Conservation (phyloP, 148 eudicot species). For the Agrostemma githago region DNA sequence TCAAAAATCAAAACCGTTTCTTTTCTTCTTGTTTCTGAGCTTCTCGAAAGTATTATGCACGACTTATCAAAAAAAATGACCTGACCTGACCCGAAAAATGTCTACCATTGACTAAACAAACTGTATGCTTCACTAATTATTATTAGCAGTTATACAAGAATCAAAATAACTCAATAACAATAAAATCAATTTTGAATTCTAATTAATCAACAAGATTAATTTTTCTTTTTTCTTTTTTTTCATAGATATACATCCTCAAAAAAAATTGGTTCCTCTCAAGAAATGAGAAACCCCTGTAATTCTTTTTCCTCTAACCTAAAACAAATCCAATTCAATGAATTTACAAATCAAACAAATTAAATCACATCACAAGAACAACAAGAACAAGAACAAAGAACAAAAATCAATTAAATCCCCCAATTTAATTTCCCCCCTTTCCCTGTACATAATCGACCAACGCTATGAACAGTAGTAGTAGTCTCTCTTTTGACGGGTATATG, state of each 20-base stretch:
- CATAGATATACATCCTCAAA: slow-evolving; percentile 21
- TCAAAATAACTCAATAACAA: not conserved
- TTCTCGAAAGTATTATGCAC: too few species aligned
- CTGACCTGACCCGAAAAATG: too few species aligned
- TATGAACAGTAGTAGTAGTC: slow-evolving; percentile 23
- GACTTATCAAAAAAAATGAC: too few species aligned
- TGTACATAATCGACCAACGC: slow-evolving; percentile 35
- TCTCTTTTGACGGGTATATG: not conserved
- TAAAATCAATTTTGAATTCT: not conserved
- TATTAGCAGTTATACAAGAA: not conserved
- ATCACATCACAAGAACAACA: too few species aligned
- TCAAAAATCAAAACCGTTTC: too few species aligned
- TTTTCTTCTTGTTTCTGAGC: too few species aligned
- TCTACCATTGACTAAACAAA: too few species aligned
- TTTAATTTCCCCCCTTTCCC: not conserved
- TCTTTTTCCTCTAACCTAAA: not conserved
- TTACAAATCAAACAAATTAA: not conserved
- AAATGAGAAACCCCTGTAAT: slow-evolving; percentile 14
- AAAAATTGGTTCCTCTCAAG: slow-evolving; percentile 25
- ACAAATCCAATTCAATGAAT: not conserved
- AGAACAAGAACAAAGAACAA: too few species aligned
- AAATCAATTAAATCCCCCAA: not conserved
- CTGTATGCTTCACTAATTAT: not conserved
- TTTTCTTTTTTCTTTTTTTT: not conserved
- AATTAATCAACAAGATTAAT: slow-evolving; percentile 2